A percentile compares a stretch with the other conserved stretches of the same genome.
These are phyloP conservation scores for Antrodiella citrinella DNA, from an alignment of 768 basidiomycete genomes.

Conservation along the genomic window DNA sequence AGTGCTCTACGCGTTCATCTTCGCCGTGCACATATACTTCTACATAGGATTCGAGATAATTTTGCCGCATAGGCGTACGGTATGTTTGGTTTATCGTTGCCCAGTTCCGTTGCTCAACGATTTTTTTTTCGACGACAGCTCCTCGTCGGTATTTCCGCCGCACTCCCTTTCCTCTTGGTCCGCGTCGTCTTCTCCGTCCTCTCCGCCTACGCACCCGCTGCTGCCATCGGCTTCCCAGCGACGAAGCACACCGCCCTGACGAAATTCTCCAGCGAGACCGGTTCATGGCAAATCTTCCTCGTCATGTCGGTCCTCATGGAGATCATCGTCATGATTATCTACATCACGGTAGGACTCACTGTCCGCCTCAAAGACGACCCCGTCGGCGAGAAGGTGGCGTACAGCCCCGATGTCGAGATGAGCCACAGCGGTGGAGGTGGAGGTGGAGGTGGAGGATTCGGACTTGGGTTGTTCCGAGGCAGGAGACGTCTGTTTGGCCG, in stretches of 20 bases:
- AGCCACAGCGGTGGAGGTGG: too few relatives aligned
- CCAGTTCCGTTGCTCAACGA: too few relatives aligned
- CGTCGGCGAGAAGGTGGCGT: too few relatives aligned
- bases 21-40: constrained; percentile 6
- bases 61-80: constrained; percentile 7
- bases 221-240: constrained; percentile 24
- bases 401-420: background rate
- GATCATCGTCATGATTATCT: constrained; percentile 41
- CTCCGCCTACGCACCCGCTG: constrained; percentile 47
- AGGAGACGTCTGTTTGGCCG: too few relatives aligned
- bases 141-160: constrained; percentile 42
- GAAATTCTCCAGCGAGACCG: constrained; percentile 48
- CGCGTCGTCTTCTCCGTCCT: constrained; percentile 52
- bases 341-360: constrained; percentile 20
- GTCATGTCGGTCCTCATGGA: constrained; percentile 57
- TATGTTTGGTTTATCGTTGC: too few relatives aligned
- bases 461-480: too few relatives aligned
- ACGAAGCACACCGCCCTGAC: constrained; percentile 29
- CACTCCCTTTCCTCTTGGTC: constrained; percentile 54
- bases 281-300: constrained; percentile 51
- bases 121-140: too few relatives aligned
- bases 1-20: constrained; percentile 31
- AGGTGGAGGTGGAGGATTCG: too few relatives aligned
- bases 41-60: constrained; percentile 6
- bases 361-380: background rate